Percentiles rank a stretch among this genome's conserved stretches.
Evolutionary conservation across 305 asterid genomes (phyloP).

Genomic region (Solanum aculeatissimum): DNA sequence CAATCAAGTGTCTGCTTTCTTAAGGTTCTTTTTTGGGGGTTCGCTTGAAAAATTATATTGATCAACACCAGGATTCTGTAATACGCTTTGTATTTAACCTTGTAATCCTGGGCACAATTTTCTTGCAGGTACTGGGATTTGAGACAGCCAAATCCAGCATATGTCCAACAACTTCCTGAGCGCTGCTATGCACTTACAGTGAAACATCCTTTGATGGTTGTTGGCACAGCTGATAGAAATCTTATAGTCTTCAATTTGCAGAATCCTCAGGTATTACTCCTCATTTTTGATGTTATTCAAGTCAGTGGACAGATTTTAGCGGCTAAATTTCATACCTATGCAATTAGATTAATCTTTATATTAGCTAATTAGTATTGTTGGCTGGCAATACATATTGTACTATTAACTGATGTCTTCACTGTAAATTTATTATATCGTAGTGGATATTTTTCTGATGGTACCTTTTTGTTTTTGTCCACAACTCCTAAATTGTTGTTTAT

Average conservation of each 20-base stretch:
- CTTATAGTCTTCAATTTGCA: conserved; percentile 80
- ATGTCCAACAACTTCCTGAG: conserved; percentile 87
- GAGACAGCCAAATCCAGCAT: conserved; percentile 79
- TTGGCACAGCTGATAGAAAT: conserved; percentile 88
- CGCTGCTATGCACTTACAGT: conserved; percentile 93
- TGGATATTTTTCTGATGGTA: background rate
- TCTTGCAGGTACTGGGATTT: conserved; percentile 82
- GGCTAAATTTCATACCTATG: background rate
- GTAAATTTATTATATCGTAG: background rate
- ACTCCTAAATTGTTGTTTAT: background rate
- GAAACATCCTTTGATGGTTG: conserved; percentile 90
- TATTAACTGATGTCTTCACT: background rate
- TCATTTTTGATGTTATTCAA: conserved; percentile 2
- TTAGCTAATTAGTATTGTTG: background rate
- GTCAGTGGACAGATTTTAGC: background rate
- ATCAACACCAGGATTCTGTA: background rate
- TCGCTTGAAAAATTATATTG: background rate
- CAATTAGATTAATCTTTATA: background rate
- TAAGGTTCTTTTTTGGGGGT: background rate
- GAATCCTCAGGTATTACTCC: conserved; percentile 71
- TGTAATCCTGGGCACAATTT: background rate
- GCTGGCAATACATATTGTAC: background rate
- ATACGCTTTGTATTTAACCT: background rate
- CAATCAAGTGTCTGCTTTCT: background rate
- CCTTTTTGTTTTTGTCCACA: background rate